Conservation (phyloP, 2,329 filamentous ascomycete species). For the Xenosphaeropsis pyriputrescens region DNA sequence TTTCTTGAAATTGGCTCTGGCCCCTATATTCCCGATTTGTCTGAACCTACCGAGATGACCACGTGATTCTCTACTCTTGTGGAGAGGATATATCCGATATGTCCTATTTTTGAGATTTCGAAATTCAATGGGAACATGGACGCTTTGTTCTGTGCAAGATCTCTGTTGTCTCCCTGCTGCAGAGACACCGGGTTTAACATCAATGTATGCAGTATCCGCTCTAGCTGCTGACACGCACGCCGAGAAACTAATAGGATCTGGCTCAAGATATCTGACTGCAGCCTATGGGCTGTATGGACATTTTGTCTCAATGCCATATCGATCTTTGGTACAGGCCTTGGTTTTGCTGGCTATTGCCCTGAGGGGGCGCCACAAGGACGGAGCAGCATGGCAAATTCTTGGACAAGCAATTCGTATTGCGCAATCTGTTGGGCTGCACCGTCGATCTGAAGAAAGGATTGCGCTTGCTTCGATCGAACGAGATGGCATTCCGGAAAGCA, state of each 20-base stretch:
- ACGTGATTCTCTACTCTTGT: background rate
- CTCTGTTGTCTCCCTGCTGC: too few relatives aligned
- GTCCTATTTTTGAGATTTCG: conserved; percentile 1
- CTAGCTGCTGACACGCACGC: too few relatives aligned
- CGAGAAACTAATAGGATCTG: background rate
- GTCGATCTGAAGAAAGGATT: background rate
- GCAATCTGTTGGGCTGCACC: background rate
- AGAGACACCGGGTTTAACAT: too few relatives aligned
- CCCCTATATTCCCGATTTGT: too few relatives aligned
- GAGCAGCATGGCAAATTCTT: background rate
- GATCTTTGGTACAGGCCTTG: background rate
- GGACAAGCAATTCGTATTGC: conserved; percentile 1
- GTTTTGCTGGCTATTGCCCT: background rate
- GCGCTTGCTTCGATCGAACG: too few relatives aligned
- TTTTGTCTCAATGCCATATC: conserved; percentile 1
- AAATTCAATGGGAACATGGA: background rate
- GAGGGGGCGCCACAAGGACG: background rate
- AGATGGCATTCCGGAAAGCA: too few relatives aligned
- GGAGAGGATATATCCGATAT: background rate
- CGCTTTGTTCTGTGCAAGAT: too few relatives aligned
- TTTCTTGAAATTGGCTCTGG: too few relatives aligned
- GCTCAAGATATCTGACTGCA: background rate
- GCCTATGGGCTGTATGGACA: background rate
- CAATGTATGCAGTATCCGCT: too few relatives aligned
- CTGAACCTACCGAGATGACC: too few relatives aligned